A percentile compares a stretch with the other conserved stretches of the same genome.
Evolutionary conservation across 2,329 filamentous ascomycete genomes (phyloP).

Genomic region (Hyphodiscus sp.): DNA sequence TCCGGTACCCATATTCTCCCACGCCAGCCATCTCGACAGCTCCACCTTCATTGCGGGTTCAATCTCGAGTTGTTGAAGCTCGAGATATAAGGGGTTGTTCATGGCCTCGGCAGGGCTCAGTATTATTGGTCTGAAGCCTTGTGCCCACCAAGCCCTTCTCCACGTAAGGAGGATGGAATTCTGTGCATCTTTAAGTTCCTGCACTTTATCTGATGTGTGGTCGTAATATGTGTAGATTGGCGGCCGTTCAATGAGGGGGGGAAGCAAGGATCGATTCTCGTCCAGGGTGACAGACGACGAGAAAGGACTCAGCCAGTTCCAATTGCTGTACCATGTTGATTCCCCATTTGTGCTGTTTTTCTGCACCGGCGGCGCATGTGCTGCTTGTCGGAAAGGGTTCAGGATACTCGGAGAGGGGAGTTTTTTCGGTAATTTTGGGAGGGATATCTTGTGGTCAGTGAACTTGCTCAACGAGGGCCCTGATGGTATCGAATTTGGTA

Average conservation of each 20-base stretch:
- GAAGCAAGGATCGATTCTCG: conserved; percentile 76
- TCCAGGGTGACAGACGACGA: conserved; percentile 75
- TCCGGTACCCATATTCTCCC: conserved; percentile 84
- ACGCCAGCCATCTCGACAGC: conserved; percentile 81
- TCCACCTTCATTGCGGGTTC: conserved; percentile 59
- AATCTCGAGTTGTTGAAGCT: conserved; percentile 58
- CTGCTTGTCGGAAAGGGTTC: conserved; percentile 62
- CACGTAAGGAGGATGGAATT: conserved; percentile 76
- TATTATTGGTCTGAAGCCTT: conserved; percentile 82
- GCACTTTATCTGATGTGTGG: conserved; percentile 53
- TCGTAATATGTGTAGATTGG: conserved; percentile 92
- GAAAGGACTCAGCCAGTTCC: conserved; percentile 87
- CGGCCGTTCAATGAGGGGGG: conserved; percentile 63
- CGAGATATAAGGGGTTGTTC: conserved; percentile 71
- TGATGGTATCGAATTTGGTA: conserved; percentile 42
- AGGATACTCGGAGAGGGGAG: conserved; percentile 35
- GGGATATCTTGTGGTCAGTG: conserved; percentile 43
- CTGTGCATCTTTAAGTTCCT: conserved; percentile 63
- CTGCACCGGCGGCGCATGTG: conserved; percentile 67
- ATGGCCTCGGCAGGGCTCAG: conserved; percentile 74
- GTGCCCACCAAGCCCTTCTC: conserved; percentile 92
- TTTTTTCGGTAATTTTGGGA: conserved; percentile 41
- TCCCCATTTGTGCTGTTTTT: conserved; percentile 73
- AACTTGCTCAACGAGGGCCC: conserved; percentile 43
- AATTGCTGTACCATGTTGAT: conserved; percentile 80